Conservation (phyloP, 1,284 basidiomycete species). For the Boletus albobrunnescens region DNA sequence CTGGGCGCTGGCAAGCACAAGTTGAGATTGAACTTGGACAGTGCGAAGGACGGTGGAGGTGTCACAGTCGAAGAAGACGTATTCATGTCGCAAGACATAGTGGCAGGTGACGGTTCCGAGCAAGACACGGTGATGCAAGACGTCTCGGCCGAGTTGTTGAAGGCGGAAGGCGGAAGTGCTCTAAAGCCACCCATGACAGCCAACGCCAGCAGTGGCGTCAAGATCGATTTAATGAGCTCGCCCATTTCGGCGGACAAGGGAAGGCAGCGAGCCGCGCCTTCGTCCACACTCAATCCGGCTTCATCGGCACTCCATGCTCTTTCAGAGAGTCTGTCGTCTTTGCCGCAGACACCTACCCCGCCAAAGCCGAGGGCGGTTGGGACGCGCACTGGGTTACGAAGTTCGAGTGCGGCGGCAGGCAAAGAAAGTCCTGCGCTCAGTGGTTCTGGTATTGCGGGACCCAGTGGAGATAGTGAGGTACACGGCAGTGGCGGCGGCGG, state of each 20-base stretch:
- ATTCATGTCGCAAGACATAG: conserved; percentile 7
- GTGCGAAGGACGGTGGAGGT: conserved; percentile 4
- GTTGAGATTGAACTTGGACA: not conserved
- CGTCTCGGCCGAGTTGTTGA: not conserved
- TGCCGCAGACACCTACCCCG: conserved; percentile 42
- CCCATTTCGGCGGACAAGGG: conserved; percentile 28
- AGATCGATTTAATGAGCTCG: conserved; percentile 17
- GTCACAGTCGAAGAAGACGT: conserved; percentile 34
- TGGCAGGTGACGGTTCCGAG: no score
- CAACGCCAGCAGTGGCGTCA: not conserved
- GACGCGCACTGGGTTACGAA: conserved; percentile 37
- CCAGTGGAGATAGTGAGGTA: conserved; percentile 7
- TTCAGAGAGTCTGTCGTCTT: conserved; percentile 49
- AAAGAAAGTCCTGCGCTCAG: conserved; percentile 33
- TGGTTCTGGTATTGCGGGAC: conserved; percentile 19
- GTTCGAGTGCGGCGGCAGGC: conserved; percentile 27
- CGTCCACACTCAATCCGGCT: conserved; percentile 48
- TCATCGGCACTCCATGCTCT: conserved; percentile 57
- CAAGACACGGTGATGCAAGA: conserved; percentile 7
- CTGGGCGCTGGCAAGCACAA: not conserved
- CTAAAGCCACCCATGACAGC: not conserved
- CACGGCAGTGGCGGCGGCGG: conserved; percentile 17
- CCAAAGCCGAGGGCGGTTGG: conserved; percentile 34
- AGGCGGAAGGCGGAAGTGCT: not conserved
- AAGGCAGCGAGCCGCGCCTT: conserved; percentile 25